phyloP scores from a whole-genome alignment of 2,329 filamentous ascomycete genomes.

The Pseudogymnoascus sp. region DNA sequence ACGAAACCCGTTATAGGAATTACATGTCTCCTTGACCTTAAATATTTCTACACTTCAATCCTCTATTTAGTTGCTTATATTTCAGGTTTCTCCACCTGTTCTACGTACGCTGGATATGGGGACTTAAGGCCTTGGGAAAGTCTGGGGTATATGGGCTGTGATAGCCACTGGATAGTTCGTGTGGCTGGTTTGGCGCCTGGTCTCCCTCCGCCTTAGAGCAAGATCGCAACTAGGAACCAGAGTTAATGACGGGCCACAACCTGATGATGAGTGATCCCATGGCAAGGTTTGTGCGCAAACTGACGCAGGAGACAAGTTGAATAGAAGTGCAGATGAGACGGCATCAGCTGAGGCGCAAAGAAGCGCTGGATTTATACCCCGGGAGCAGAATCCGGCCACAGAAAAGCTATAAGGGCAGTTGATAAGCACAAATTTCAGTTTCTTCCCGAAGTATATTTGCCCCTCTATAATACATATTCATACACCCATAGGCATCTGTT shows the following conservation, averaged over 20 bases:
- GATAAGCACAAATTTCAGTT: neutral
- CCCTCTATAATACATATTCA: conserved; percentile 9
- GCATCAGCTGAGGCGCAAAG: neutral
- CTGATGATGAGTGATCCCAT: neutral
- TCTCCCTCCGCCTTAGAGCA: neutral
- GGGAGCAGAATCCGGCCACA: neutral
- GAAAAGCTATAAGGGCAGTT: neutral
- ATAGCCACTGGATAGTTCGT: neutral
- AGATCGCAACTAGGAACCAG: neutral
- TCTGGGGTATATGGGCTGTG: neutral
- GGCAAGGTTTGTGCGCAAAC: neutral
- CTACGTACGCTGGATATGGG: neutral
- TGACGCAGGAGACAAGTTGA: neutral
- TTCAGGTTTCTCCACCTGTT: no score
- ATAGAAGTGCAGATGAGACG: neutral
- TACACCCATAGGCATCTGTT: neutral
- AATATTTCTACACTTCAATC: no score
- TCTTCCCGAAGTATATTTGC: neutral
- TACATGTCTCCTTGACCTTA: no score
- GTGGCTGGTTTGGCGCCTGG: neutral
- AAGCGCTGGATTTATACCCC: neutral
- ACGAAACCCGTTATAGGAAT: no score
- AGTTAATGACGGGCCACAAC: neutral
- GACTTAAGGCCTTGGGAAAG: neutral
- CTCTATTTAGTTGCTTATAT: no score